phyloP scores from a whole-genome alignment of 176 grass and related monocot genomes.

The Paspalum vaginatum region DNA sequence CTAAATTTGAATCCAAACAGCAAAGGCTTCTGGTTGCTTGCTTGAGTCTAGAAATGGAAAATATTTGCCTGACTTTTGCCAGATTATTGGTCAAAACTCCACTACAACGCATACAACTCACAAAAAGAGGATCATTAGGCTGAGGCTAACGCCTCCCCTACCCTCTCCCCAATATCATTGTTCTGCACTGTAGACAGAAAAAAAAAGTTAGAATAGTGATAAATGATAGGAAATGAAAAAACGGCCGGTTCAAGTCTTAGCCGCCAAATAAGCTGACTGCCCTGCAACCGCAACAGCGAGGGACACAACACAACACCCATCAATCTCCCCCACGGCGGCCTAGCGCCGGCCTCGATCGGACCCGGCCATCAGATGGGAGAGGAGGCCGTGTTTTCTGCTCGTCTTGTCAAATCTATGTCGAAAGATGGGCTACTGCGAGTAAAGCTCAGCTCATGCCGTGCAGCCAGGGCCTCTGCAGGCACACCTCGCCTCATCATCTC shows the following conservation, averaged over 20 bases:
- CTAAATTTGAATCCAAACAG: no score
- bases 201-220: no score
- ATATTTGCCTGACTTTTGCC: neutral
- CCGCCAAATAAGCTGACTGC: neutral
- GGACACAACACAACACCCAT: neutral
- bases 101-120: neutral
- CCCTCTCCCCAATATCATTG: no score
- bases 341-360: neutral
- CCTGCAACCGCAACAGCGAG: neutral
- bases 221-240: no score
- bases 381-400: conserved; percentile 40
- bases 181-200: no score
- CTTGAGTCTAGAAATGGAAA: neutral
- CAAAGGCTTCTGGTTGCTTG: neutral
- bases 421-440: conserved; percentile 35
- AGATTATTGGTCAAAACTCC: neutral
- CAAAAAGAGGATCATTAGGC: neutral
- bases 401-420: conserved; percentile 50
- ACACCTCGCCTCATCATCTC: neutral
- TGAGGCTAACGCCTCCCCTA: no score
- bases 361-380: neutral
- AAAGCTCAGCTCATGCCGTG: conserved; percentile 9
- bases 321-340: neutral
- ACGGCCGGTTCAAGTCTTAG: no score
- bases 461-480: neutral